Conservation (phyloP, 257 asterid species). For the Scutellaria minor region DNA sequence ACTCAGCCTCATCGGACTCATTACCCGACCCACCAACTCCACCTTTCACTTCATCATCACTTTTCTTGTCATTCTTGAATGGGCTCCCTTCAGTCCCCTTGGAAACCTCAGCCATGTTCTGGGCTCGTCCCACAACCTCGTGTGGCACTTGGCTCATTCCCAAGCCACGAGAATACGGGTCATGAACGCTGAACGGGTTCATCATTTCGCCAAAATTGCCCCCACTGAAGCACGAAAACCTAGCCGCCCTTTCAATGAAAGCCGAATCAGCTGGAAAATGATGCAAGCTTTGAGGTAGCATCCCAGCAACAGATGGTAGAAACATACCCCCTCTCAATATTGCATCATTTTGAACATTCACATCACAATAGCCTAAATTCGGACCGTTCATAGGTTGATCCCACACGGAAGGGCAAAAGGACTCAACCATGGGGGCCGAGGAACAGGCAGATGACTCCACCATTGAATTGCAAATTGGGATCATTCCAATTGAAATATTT, state of each 20-base stretch:
- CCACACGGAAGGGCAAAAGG: conserved; percentile 65
- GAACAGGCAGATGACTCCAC: conserved; percentile 55
- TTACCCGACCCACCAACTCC: conserved; percentile 49
- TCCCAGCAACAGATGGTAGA: conserved; percentile 54
- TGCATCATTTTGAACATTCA: conserved; percentile 48
- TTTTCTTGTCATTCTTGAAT: conserved; percentile 53
- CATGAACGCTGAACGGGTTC: conserved; percentile 51
- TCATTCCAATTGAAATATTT: conserved; percentile 52
- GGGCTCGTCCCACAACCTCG: conserved; percentile 44
- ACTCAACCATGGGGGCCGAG: conserved; percentile 52
- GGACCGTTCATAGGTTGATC: conserved; percentile 57
- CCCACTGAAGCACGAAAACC: conserved; percentile 84
- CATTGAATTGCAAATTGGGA: conserved; percentile 47
- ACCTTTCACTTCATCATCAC: conserved; percentile 58
- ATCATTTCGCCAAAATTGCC: conserved; percentile 67
- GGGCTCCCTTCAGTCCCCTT: conserved; percentile 53
- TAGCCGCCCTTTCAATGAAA: conserved; percentile 87
- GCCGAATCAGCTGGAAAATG: conserved; percentile 85
- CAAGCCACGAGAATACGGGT: conserved; percentile 44
- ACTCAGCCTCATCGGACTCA: conserved; percentile 75
- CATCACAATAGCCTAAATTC: conserved; percentile 60
- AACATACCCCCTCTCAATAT: conserved; percentile 64
- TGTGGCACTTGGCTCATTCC: conserved; percentile 52
- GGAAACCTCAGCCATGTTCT: conserved; percentile 43
- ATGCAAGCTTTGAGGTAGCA: conserved; percentile 65